These are phyloP conservation scores for Ambrosiella xylebori DNA, from an alignment of 2,329 filamentous ascomycete species.

Conservation along the genomic window DNA sequence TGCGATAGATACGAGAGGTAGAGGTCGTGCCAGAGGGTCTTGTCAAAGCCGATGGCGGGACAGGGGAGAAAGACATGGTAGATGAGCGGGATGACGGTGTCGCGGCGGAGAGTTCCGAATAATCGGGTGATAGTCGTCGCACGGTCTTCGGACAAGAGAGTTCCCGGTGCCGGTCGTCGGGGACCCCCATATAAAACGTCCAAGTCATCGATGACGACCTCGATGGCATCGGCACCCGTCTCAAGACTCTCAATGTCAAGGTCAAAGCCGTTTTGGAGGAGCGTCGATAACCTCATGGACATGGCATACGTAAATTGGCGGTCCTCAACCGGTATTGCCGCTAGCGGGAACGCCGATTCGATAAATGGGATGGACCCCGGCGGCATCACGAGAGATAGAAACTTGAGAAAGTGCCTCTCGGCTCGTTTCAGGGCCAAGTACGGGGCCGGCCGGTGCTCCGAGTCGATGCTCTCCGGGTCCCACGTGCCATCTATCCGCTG, in stretches of 20 bases:
- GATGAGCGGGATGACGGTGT: slow-evolving; percentile 42
- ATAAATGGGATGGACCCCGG: slow-evolving; percentile 37
- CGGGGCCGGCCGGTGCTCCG: slow-evolving; percentile 30
- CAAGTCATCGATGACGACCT: slow-evolving; percentile 31
- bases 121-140: slow-evolving; percentile 37
- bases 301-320: slow-evolving; percentile 51
- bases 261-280: slow-evolving; percentile 28
- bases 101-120: slow-evolving; percentile 42
- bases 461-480: slow-evolving; percentile 15
- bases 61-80: slow-evolving; percentile 30
- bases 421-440: slow-evolving; percentile 51
- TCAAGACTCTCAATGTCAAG: slow-evolving; percentile 48
- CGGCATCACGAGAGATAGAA: slow-evolving; percentile 43
- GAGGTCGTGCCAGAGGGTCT: slow-evolving; percentile 15
- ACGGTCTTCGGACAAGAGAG: slow-evolving; percentile 18
- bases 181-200: slow-evolving; percentile 9
- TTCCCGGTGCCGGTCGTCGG: slow-evolving; percentile 7
- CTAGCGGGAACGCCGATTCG: slow-evolving; percentile 48
- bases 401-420: slow-evolving; percentile 52
- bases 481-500: slow-evolving; percentile 13
- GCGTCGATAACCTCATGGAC: slow-evolving; percentile 39
- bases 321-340: slow-evolving; percentile 40
- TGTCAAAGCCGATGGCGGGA: slow-evolving; percentile 9
- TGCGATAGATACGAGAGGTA: slow-evolving; percentile 43
- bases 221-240: slow-evolving; percentile 49